Conservation (phyloP, 148 eudicot genomes). For the Spergularia bocconei region DNA sequence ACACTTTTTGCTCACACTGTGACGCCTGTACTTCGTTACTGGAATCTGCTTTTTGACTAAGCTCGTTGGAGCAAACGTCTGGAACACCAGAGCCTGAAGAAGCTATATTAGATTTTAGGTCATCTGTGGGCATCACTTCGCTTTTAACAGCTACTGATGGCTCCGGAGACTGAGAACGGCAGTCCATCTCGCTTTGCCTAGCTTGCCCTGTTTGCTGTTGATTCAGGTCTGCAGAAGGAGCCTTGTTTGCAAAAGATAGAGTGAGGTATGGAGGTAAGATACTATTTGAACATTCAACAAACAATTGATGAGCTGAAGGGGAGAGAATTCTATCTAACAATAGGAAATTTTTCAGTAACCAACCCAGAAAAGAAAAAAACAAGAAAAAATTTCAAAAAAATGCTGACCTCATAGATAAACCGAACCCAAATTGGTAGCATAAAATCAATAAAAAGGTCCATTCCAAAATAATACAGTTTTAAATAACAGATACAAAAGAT, state of each 20-base stretch:
- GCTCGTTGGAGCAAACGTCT: slow-evolving; percentile 46
- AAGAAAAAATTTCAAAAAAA: too few species aligned
- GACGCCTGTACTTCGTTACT: slow-evolving; percentile 40
- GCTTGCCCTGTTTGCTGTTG: slow-evolving; percentile 40
- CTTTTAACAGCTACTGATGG: slow-evolving; percentile 36
- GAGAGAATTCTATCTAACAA: too few species aligned
- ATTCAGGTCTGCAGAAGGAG: slow-evolving; percentile 40
- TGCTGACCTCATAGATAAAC: too few species aligned
- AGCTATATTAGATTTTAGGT: slow-evolving; percentile 24
- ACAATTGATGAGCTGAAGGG: neutral
- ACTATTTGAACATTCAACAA: neutral
- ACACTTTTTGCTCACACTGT: slow-evolving; percentile 47
- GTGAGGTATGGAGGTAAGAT: slow-evolving; percentile 14
- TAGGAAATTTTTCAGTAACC: too few species aligned
- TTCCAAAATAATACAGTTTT: slow-evolving; percentile 3
- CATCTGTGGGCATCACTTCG: slow-evolving; percentile 46
- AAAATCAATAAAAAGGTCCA: neutral
- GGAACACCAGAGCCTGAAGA: slow-evolving; percentile 29
- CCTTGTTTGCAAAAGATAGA: slow-evolving; percentile 37
- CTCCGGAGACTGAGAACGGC: slow-evolving; percentile 40
- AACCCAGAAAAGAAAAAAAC: neutral
- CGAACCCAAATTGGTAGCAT: too few species aligned
- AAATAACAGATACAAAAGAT: slow-evolving; percentile 6
- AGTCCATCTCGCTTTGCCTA: slow-evolving; percentile 41
- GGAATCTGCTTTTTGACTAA: slow-evolving; percentile 36